Conservation (phyloP, 208 protist species). For the Acanthamoeba sp. region DNA sequence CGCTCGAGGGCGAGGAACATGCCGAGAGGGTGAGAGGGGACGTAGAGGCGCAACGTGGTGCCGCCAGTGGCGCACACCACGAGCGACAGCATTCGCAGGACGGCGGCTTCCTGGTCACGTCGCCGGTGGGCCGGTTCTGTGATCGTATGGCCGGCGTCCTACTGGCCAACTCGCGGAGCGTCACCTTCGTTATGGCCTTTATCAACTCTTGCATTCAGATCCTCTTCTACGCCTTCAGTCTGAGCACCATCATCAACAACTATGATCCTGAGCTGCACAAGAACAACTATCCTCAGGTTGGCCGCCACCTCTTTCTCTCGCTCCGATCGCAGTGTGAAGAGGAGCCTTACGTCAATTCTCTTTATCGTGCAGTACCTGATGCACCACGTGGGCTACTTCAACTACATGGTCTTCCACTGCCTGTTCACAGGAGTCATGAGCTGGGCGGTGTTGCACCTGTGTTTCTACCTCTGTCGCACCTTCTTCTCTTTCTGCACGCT, state of each 20-base stretch:
- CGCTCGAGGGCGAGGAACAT: background rate
- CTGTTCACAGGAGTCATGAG: background rate
- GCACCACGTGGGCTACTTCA: conserved; percentile 50
- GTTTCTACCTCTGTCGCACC: background rate
- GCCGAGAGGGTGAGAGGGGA: background rate
- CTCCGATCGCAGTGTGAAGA: too few species aligned
- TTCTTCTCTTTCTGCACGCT: background rate
- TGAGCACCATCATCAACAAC: conserved; percentile 68
- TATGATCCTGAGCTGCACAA: conserved; percentile 58
- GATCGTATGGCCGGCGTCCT: conserved; percentile 1
- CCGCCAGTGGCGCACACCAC: background rate
- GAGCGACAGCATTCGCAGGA: background rate
- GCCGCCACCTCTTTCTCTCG: background rate
- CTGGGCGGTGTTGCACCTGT: background rate
- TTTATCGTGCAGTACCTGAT: conserved; percentile 56
- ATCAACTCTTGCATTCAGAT: conserved; percentile 44
- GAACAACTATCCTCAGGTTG: conserved; percentile 57
- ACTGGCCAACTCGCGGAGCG: conserved; percentile 35
- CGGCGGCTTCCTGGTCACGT: background rate
- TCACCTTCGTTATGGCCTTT: conserved; percentile 48
- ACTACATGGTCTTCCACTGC: conserved; percentile 66
- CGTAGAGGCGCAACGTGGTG: conserved; percentile 14
- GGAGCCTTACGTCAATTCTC: too few species aligned
- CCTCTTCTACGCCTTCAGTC: conserved; percentile 34
- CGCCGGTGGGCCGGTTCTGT: conserved; percentile 23